Evolutionary conservation across 2,329 filamentous ascomycete genomes (phyloP), one percentile per base, ranked within the genome.

Genomic region (Fusarium sp.): DNA sequence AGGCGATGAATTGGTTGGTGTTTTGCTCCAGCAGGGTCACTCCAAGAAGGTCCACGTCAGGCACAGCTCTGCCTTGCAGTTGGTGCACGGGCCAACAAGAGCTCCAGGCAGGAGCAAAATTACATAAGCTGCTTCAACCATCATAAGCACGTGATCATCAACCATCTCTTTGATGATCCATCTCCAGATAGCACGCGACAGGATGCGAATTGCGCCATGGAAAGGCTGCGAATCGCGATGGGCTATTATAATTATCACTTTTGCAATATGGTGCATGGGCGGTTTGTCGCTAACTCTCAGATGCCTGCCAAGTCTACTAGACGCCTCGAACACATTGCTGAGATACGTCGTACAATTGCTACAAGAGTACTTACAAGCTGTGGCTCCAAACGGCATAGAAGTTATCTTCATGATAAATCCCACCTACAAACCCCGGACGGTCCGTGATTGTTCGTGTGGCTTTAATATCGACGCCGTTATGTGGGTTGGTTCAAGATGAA

Each of bases 1-100:
- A 67, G 45, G 60, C 42, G 67, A 68, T 70, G 64, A 62, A 63
- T 69, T 67, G 59, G 61, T 61, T 69, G 72, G 74, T 78, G 78
- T 77, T 78, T 77, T 75, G 76, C 70, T 75, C 62, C 61, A 55
- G 69, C 67, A 71, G 69, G 67, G 72, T 78, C 74, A 75, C 77
- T 79, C 71, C 42, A 75, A 76, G 68, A 75, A 70, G 70, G 78
- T 84, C 81, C 83, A 85, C 83, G 83, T 85, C 83, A 85, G 80
- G 80, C 79, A 81, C 76, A 80, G 80, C 80, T 81, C 80, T 82
- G 80, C 79, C 80, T 81, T 76, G 78, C 67, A 73, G 66, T 27
- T 52, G 17, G 64, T 61, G 77, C 77, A 78, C 77, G 67, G 77
- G 60, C 75, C 77, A 73, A 40, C 52, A 2, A 41, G 30, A 76